These are phyloP conservation scores for Craterostigma plantagineum DNA, from an alignment of 257 asterid genomes.

Conservation along the genomic window DNA sequence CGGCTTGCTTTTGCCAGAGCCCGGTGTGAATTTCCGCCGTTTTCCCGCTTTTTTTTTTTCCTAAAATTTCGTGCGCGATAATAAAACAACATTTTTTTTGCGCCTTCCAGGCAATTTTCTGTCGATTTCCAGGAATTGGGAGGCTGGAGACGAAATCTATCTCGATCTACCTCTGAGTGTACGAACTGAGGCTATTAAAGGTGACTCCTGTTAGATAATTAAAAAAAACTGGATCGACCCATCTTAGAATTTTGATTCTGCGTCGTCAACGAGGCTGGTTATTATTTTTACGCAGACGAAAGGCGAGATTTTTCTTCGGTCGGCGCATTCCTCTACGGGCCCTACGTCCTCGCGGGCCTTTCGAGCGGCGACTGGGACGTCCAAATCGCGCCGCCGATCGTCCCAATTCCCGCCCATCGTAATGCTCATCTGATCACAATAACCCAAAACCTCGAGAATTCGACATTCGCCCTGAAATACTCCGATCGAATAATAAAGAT, in stretches of 20 bases:
- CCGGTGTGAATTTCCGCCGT: conserved; percentile 26
- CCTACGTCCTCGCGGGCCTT: conserved; percentile 71
- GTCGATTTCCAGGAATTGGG: conserved; percentile 36
- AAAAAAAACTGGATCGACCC: no score
- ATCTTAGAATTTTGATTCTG: background rate
- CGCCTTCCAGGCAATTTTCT: conserved; percentile 47
- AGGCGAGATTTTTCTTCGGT: conserved; percentile 52
- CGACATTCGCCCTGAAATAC: conserved; percentile 23
- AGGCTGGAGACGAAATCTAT: conserved; percentile 31
- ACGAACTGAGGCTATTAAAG: conserved; percentile 63
- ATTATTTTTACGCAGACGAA: conserved; percentile 40
- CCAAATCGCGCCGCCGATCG: conserved; percentile 21
- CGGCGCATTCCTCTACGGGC: conserved; percentile 70
- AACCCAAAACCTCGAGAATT: conserved; percentile 25
- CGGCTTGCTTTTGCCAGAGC: conserved; percentile 25
- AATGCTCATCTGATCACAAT: conserved; percentile 42
- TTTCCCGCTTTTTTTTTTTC: background rate
- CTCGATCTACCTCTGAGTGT: conserved; percentile 41
- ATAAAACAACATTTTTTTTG: conserved; percentile 2
- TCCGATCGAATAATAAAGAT: conserved; percentile 18
- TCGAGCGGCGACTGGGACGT: conserved; percentile 62
- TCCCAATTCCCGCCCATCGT: conserved; percentile 38
- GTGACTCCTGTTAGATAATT: conserved; percentile 13
- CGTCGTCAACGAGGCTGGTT: background rate
- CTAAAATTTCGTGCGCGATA: background rate